Evolutionary conservation across 2,329 filamentous ascomycete species (phyloP), one percentile per base, ranked within the genome.

Genomic region (Ophiostoma quercus): DNA sequence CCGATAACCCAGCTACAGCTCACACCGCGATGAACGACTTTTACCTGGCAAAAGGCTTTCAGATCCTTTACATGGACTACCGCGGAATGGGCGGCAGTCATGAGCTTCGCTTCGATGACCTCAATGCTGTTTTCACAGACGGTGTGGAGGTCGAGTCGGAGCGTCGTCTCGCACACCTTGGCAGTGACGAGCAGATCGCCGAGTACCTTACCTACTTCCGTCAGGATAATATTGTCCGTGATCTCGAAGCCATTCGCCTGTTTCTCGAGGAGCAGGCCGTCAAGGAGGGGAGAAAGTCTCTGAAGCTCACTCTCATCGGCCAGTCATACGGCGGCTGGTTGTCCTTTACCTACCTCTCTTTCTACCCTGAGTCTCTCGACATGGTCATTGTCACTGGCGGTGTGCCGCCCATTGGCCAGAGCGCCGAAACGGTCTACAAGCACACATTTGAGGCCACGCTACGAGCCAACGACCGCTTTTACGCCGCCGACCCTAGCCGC

Each of bases 251-350:
- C 2, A 83, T 93, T 16, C 83, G 90, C 1, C 82, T 85, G 71
- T 84, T 82, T 9, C 78, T 92, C 63, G 87, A 84, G 0, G 79
- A 79, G 3, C 3, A 41, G 0, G 2, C 39, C 1, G 9, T 19
- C 5, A 12, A 14, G 25, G 43, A 37, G 32, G 65, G 14, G 0
- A 83, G 85, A 75, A 88, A 87, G 77, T 41, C 81, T 91, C 39
- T 41, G n/a, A 47, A 41, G 65, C 37, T 47, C n/a, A 47, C 65
- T 1, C 62, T 65, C 19, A 25, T 91, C 73, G 90, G 90, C 2
- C 90, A 92, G 77, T 89, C 85, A 41, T 93, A 90, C 76, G 90
- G 90, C 39, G 90, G 90, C 0, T 93, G 92, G 78, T 89, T 90
- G 72, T 83, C 83, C n/a, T 82, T 87, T 8, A 89, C 86, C 1